Base-by-base conservation (phyloP, 2,329 filamentous ascomycete species). In the Ophiostoma sp. region DNA sequence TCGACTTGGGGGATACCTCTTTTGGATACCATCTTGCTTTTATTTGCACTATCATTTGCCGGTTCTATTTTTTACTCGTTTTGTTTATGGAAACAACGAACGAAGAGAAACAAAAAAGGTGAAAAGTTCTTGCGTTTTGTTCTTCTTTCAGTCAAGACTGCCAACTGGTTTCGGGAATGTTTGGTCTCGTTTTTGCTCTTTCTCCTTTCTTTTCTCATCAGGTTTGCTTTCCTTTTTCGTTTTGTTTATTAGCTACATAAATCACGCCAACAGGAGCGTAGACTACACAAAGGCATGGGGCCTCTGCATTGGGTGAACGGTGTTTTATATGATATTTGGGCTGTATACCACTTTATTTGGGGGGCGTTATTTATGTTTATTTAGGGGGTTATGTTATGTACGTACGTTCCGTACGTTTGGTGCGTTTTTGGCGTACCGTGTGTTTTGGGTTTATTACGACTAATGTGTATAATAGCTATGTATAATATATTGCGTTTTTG, bases 401-500 rank as follows among this genome's bases (percentile, higher is more conserved):
- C 58, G 64, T 70, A 62, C 65, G 52, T 69, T 68, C 36, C 47
- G 67, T 71, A 60, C 44, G 62, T 70, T 68, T 27, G n/a, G 65
- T 70, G 44, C 66, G 47, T 64, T 41, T 65, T 60, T 62, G 52
- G 18, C 40, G 64, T 66, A 63, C 65, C 65, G 64, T 71, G 70
- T 73, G 60, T 70, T n/a, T 69, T 66, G 47, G 36, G 47, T 60
- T 41, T 12, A 18, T 42, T 41, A 44, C 36, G n/a, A n/a, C 70
- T 47, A 36, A 55, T 55, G 49, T 55, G 49, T 55, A 55, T 27
- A 55, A 55, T 55, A 55, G 49, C 41, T 42, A 67, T 68, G 71
- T 71, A 69, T 72, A 73, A 70, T 74, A 72, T 71, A 55, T 55
- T 55, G 27, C 42, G 52, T 49, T 67, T 62, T 66, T 12, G 67